phyloP scores from a whole-genome alignment of 2,329 filamentous ascomycete genomes.

The Fusarium protoensiforme region DNA sequence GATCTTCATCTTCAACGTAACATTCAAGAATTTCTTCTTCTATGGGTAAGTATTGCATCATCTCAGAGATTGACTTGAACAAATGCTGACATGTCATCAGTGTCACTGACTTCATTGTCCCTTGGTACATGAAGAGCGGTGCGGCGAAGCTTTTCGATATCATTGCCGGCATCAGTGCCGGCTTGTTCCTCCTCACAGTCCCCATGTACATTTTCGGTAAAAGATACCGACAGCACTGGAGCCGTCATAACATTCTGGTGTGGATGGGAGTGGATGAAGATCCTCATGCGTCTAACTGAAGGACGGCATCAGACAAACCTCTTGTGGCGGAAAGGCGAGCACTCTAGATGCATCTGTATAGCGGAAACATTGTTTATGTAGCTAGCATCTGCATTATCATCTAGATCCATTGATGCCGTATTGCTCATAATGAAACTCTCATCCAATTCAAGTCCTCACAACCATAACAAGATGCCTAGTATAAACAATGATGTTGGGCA shows the following conservation, averaged over 20 bases:
- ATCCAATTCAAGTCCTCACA: no score
- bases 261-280: neutral
- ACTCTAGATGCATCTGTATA: no score
- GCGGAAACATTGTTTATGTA: no score
- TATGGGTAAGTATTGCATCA: conserved; percentile 6
- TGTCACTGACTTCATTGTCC: conserved; percentile 2
- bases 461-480: no score
- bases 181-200: neutral
- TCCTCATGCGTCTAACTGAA: neutral
- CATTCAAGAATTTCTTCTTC: conserved; percentile 19
- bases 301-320: neutral
- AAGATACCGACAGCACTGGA: conserved; percentile 1
- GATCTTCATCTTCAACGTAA: conserved; percentile 21
- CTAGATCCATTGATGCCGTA: no score
- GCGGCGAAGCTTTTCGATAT: neutral
- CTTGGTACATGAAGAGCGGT: neutral
- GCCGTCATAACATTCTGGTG: neutral
- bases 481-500: no score
- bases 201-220: conserved; percentile 11
- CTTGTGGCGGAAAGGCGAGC: no score
- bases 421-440: no score
- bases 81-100: neutral
- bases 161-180: conserved; percentile 1
- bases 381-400: no score
- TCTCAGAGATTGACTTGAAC: neutral